phyloP scores from a whole-genome alignment of 371 early-diverging fungal species.

The Haplosporangium sp. region DNA sequence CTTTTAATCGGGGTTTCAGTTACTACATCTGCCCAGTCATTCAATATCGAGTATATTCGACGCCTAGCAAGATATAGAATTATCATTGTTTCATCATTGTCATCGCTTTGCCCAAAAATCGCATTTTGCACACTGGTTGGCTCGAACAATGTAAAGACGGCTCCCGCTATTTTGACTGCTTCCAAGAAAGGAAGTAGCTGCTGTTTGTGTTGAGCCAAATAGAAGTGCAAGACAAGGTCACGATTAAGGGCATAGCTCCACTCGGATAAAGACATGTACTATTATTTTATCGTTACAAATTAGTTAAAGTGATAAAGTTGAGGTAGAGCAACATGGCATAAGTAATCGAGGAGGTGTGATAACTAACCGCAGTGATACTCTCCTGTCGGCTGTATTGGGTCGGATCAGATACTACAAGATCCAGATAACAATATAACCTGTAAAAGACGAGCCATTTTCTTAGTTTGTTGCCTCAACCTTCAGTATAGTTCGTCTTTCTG shows the following conservation, averaged over 20 bases:
- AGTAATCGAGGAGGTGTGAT: not conserved
- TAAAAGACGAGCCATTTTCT: not conserved
- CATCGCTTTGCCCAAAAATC: not conserved
- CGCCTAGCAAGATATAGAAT: not conserved
- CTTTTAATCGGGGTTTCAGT: not conserved
- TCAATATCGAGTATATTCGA: not conserved
- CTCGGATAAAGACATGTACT: slow-evolving; percentile 24
- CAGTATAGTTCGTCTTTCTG: not conserved
- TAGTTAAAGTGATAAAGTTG: no score
- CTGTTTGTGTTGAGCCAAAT: slow-evolving; percentile 9
- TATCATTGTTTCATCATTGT: not conserved
- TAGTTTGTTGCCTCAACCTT: not conserved
- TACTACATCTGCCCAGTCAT: not conserved
- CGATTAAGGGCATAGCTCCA: slow-evolving; percentile 19
- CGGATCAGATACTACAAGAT: slow-evolving; percentile 22
- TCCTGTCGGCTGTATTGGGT: slow-evolving; percentile 14
- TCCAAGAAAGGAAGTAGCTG: slow-evolving; percentile 36
- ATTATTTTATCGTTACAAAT: slow-evolving; percentile 2
- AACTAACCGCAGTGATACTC: slow-evolving; percentile 17
- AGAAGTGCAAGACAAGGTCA: slow-evolving; percentile 25
- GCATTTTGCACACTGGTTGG: slow-evolving; percentile 3
- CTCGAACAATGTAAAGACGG: not conserved
- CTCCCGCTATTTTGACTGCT: not conserved
- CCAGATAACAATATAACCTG: slow-evolving; percentile 36
- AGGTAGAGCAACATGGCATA: not conserved